phyloP scores from a whole-genome alignment of 345 rosid genomes.

The Odontarrhena argentea region DNA sequence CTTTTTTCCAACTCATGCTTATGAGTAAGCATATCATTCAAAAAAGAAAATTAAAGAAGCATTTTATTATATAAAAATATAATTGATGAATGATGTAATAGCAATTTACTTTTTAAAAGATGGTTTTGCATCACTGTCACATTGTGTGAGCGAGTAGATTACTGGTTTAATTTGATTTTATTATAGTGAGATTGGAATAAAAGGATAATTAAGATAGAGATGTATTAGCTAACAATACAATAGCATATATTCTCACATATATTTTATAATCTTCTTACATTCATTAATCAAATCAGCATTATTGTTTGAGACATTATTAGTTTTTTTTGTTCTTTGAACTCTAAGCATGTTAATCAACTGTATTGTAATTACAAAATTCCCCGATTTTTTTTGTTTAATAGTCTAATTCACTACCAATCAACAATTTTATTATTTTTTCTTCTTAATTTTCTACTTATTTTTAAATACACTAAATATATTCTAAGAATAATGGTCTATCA shows the following conservation, averaged over 20 bases:
- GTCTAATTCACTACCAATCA: too few relatives aligned
- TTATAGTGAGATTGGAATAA: background rate
- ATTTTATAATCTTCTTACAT: too few relatives aligned
- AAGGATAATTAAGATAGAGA: background rate
- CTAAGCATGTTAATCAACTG: too few relatives aligned
- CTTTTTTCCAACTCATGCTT: constrained; percentile 25
- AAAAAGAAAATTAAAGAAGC: background rate
- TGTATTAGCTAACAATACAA: constrained; percentile 5
- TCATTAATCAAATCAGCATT: too few relatives aligned
- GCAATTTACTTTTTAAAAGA: constrained; percentile 14
- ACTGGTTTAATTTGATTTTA: constrained; percentile 9
- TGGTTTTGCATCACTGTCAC: constrained; percentile 31
- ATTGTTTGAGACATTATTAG: too few relatives aligned
- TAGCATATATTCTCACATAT: background rate
- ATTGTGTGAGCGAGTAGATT: constrained; percentile 23
- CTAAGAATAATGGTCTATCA: too few relatives aligned
- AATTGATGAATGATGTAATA: constrained; percentile 23
- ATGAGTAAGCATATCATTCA: constrained; percentile 9
- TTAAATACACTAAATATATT: too few relatives aligned
- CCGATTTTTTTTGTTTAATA: too few relatives aligned
- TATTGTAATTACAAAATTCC: too few relatives aligned
- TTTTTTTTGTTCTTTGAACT: too few relatives aligned
- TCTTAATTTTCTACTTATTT: too few relatives aligned
- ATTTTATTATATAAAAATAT: background rate
- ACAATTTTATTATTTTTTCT: too few relatives aligned